phyloP scores from a whole-genome alignment of 2,329 filamentous ascomycete genomes.

The Alternaria triticimaculans region DNA sequence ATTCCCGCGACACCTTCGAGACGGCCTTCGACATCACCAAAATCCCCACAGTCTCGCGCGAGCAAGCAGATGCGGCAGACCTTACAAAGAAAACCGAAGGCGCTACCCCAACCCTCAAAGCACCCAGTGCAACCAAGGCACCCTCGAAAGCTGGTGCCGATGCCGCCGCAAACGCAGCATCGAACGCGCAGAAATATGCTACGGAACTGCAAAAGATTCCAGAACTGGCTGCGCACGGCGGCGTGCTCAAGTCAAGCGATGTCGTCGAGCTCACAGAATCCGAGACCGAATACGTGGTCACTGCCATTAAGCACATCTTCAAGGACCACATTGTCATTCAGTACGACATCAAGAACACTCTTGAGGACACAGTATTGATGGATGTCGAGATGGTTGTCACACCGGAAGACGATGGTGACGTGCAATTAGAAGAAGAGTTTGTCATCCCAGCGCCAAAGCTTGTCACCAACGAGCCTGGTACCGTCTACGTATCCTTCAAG shows the following conservation, averaged over 20 bases:
- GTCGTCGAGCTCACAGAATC: constrained; percentile 91
- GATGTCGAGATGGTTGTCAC: constrained; percentile 72
- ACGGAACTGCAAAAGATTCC: constrained; percentile 87
- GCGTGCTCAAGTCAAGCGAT: constrained; percentile 87
- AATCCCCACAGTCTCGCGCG: constrained; percentile 91
- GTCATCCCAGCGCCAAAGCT: constrained; percentile 89
- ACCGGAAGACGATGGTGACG: constrained; percentile 83
- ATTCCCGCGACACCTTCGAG: constrained; percentile 84
- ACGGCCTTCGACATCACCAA: constrained; percentile 87
- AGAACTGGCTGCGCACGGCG: constrained; percentile 88
- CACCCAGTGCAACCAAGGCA: constrained; percentile 82
- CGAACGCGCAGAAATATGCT: constrained; percentile 85
- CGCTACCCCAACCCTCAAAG: constrained; percentile 90
- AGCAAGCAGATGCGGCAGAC: constrained; percentile 95
- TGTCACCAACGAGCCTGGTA: constrained; percentile 83
- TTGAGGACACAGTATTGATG: constrained; percentile 72
- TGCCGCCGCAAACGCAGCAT: constrained; percentile 76
- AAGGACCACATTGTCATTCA: constrained; percentile 96
- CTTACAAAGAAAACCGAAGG: constrained; percentile 96
- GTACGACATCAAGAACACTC: constrained; percentile 97
- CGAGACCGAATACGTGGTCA: constrained; percentile 96
- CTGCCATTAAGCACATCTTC: constrained; percentile 95
- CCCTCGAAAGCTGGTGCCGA: constrained; percentile 73
- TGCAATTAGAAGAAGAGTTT: constrained; percentile 78
- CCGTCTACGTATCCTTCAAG: constrained; percentile 94